Percentiles rank a stretch among this genome's conserved stretches.
These are phyloP conservation scores for Chlamydomonas reinhardtii DNA, from an alignment of 163 green algal species.

Conservation along the genomic window DNA sequence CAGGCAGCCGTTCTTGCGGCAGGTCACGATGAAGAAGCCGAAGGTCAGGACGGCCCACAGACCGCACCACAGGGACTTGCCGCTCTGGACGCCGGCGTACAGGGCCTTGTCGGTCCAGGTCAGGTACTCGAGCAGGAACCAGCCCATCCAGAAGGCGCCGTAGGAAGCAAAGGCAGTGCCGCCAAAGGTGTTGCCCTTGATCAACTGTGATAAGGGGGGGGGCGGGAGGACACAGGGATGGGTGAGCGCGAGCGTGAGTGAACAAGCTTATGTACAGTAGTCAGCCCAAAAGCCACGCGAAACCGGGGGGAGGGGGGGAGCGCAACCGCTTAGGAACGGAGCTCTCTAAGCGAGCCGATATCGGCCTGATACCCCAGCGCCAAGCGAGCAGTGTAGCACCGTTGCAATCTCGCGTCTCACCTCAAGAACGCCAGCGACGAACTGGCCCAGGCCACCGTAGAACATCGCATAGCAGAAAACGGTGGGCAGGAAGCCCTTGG, in stretches of 20 bases:
- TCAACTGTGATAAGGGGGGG: neutral
- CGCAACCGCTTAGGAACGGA: too few species aligned
- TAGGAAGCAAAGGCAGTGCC: neutral
- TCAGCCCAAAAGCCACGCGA: neutral
- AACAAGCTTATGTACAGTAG: too few species aligned
- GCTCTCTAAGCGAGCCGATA: too few species aligned
- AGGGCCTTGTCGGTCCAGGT: neutral
- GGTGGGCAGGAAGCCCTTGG: constrained; percentile 10
- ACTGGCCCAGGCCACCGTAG: constrained; percentile 65
- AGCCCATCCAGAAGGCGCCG: constrained; percentile 4
- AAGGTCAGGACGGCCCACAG: constrained; percentile 48
- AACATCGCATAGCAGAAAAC: neutral
- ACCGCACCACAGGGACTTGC: constrained; percentile 49
- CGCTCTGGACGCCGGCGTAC: neutral
- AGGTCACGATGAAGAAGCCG: constrained; percentile 49
- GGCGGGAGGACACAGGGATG: neutral
- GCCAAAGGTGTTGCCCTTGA: constrained; percentile 5
- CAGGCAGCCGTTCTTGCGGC: constrained; percentile 50
- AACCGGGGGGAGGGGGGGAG: neutral
- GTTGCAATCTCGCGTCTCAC: constrained; percentile 18
- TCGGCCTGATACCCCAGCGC: too few species aligned
- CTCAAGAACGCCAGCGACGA: constrained; percentile 73
- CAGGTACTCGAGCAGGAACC: constrained; percentile 46
- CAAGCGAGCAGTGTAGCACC: neutral
- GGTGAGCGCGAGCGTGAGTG: neutral